Evolutionary conservation across 441 rosid genomes (phyloP), one percentile per base, ranked within the genome.

Genomic region (Eruca vesicaria): DNA sequence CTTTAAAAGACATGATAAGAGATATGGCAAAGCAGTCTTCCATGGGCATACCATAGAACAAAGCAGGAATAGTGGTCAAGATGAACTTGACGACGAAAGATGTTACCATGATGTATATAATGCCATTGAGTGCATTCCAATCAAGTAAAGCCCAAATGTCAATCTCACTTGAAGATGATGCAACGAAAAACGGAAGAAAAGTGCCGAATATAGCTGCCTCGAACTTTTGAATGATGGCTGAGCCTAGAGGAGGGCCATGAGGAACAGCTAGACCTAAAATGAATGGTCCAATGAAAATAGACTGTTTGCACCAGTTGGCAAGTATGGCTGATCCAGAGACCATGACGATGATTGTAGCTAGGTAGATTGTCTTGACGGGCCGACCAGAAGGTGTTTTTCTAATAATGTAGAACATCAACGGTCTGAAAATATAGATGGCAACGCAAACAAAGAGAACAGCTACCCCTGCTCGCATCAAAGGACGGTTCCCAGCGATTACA

Each of bases 201-300:
- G 73, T 43, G 3, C 73, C 69, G 5, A 55, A 5, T 4, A 68
- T 53, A 19, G 74, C 71, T 2, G 73, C 7, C 56, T 80, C 87
- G 0, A 85, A 67, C 73, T 81, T 88, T 20, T 85, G 80, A 2
- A 71, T 66, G 66, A 88, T 26, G 3, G 75, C 76, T 0, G 89
- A 81, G 18, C 87, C 92, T 14, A 88, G n/a, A 2, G 92, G 90
- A 6, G 86, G 88, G 2, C 90, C 92, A 5, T 81, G 74, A 0
- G 90, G 88, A 3, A 87, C 74, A 1, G 75, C 81, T 4, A 87
- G 55, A 0, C 93, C 88, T 2, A 84, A 38, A 0, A 84, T n/a
- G 45, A 83, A 82, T 5, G 86, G 81, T 4, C 84, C 87, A 7
- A 83, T 8, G 14, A 70, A 31, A 20, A 23, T 14, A 52, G 64